Evolutionary conservation across 257 asterid genomes (phyloP), one percentile per base, ranked within the genome.

Genomic region (Fraxinus americana): DNA sequence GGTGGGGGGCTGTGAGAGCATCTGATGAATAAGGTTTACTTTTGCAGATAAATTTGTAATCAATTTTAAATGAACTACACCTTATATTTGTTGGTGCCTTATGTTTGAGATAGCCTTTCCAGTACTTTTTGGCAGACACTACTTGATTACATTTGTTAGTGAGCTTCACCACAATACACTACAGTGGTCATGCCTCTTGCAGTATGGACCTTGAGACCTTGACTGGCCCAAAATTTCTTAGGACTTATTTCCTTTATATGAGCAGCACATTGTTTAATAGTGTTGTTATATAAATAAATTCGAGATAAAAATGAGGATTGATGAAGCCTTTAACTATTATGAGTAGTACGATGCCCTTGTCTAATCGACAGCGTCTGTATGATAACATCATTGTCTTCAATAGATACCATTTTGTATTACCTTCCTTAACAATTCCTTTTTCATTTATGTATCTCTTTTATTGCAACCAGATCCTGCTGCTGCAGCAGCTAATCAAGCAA

Each of bases 381-480:
- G 39, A 74, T 74, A 48, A 71, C 3, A 14, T 70, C 39, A 74
- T 73, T 43, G 29, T 36, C 65, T 57, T 11, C 54, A 70, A 61
- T 29, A 11, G 13, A 61, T 16, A 7, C 67, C 69, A n/a, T 23
- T 63, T 61, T 45, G n/a, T 48, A 21, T 52, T 66, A 74, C 65
- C 29, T 3, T 76, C 57, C 75, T 21, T 54, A 36, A 75, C 72
- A 43, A 72, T 13, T 6, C 70, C 7, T 70, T 75, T 70, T 39
- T 9, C 13, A 39, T 65, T 73, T 66, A 13, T 32, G 11, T 63
- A 30, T 70, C 34, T n/a, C 27, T 25, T 77, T 57, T 73, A 27
- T 80, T 83, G 71, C 82, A 67, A 83, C 74, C 89, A 88, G 97
- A 90, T 89, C 92, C 95, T 76, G 87, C 81, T 80, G 73, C 82